A percentile compares a stretch with the other conserved stretches of the same genome.
phyloP scores from a whole-genome alignment of 768 basidiomycete genomes.

The Mrakia hoshinonis region DNA sequence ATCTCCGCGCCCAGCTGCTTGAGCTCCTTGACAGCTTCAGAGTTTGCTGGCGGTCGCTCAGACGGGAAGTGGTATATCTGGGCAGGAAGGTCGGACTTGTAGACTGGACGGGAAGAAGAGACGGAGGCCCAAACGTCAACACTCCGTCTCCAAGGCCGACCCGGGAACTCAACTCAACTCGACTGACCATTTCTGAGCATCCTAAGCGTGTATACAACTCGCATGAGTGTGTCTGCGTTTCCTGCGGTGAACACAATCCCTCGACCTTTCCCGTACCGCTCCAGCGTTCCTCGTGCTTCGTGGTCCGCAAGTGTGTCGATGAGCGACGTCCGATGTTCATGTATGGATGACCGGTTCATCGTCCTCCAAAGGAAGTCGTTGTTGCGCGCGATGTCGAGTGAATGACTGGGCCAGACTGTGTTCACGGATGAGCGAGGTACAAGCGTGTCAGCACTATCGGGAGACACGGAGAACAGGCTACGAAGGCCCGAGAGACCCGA shows the following conservation, averaged over 20 bases:
- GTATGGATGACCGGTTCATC: conserved; percentile 35
- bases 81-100: conserved; percentile 36
- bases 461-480: no score
- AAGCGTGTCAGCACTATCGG: no score
- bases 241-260: conserved; percentile 47
- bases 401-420: no score
- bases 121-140: conserved; percentile 34
- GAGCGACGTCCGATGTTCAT: conserved; percentile 35
- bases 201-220: conserved; percentile 32
- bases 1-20: conserved; percentile 32
- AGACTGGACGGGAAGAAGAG: conserved; percentile 33
- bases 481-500: no score
- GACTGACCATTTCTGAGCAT: conserved; percentile 23
- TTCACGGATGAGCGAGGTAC: no score
- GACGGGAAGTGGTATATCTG: conserved; percentile 43
- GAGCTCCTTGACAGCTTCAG: conserved; percentile 33
- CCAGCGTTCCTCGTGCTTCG: conserved; percentile 27
- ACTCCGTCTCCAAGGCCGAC: conserved; percentile 17
- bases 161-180: conserved; percentile 32
- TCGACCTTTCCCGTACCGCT: conserved; percentile 36
- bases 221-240: conserved; percentile 39
- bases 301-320: conserved; percentile 37
- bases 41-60: conserved; percentile 39
- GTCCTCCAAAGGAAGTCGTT: conserved; percentile 36
- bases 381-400: no score